Percentiles rank a stretch among this genome's conserved stretches.
Conservation (phyloP, 371 early-diverging fungal species). For the Mortierella sp. region DNA sequence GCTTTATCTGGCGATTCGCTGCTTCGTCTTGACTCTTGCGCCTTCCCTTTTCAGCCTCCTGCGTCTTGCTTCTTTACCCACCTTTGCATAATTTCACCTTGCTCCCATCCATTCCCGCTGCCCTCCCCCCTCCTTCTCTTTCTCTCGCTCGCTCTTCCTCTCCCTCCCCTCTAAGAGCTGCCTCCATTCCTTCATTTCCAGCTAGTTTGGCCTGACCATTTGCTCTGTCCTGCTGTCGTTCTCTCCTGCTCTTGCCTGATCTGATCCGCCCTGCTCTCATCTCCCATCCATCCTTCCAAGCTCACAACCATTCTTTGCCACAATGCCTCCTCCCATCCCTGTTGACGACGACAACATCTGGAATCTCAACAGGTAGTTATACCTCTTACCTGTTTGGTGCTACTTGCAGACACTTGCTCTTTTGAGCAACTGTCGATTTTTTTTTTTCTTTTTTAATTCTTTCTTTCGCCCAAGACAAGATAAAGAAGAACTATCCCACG, state of each 20-base stretch:
- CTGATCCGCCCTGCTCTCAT: not conserved
- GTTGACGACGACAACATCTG: slow-evolving; percentile 53
- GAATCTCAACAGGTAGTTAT: slow-evolving; percentile 46
- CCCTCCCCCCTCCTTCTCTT: not conserved
- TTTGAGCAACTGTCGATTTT: no score
- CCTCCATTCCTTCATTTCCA: not conserved
- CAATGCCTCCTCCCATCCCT: slow-evolving; percentile 52
- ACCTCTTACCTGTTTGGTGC: no score
- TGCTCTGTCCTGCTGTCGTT: not conserved
- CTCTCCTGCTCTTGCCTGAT: not conserved
- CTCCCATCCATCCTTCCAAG: not conserved
- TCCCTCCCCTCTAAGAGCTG: no score
- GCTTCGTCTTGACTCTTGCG: no score
- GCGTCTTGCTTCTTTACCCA: not conserved
- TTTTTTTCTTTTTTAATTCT: no score
- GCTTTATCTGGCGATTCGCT: not conserved
- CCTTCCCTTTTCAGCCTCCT: not conserved
- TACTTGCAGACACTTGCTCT: no score
- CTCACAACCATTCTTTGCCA: not conserved
- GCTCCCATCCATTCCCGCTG: not conserved
- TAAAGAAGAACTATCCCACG: not conserved
- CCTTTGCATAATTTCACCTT: not conserved
- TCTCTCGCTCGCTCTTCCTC: not conserved
- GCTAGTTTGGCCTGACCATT: not conserved
- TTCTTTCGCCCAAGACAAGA: not conserved